These are phyloP conservation scores for Moringa oleifera DNA, from an alignment of 345 rosid genomes.

Conservation along the genomic window DNA sequence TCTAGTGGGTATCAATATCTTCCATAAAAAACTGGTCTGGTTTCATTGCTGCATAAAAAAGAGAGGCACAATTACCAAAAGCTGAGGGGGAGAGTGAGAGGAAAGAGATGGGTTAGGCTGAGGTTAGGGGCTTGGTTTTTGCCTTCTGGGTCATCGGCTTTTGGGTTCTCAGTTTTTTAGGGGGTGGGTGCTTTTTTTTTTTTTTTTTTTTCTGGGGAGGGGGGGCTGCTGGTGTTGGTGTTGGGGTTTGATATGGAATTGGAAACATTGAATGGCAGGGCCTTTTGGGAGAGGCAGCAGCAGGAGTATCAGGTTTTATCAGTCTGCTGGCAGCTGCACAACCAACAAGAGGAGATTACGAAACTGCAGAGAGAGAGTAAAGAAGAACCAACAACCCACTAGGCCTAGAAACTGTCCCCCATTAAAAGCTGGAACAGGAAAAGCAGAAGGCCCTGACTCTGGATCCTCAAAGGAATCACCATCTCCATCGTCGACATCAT, in stretches of 20 bases:
- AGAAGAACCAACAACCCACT: slow-evolving; percentile 11
- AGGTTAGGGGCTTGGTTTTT: slow-evolving; percentile 4
- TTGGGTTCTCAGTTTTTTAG: neutral
- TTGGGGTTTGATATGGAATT: slow-evolving; percentile 18
- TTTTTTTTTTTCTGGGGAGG: slow-evolving; percentile 1
- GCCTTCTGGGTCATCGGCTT: slow-evolving; percentile 5
- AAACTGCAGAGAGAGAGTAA: neutral
- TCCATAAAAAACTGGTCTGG: slow-evolving; percentile 5
- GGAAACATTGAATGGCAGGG: slow-evolving; percentile 44
- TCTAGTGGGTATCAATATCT: slow-evolving; percentile 15
- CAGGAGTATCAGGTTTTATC: slow-evolving; percentile 3
- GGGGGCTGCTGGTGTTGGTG: neutral
- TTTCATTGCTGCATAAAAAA: neutral
- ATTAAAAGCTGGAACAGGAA: slow-evolving; percentile 48
- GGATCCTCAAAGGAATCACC: slow-evolving; percentile 47
- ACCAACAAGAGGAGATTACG: neutral
- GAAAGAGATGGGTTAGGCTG: slow-evolving; percentile 45
- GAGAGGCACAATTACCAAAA: slow-evolving; percentile 25
- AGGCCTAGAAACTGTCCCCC: slow-evolving; percentile 11
- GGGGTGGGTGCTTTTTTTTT: neutral
- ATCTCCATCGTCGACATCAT: slow-evolving; percentile 4
- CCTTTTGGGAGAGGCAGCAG: slow-evolving; percentile 35
- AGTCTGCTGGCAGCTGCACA: neutral
- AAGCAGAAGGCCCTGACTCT: slow-evolving; percentile 34
- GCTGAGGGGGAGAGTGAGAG: slow-evolving; percentile 11